Evolutionary conservation across 805 yeast species (phyloP).

Genomic region (Ogataea ganodermae): DNA sequence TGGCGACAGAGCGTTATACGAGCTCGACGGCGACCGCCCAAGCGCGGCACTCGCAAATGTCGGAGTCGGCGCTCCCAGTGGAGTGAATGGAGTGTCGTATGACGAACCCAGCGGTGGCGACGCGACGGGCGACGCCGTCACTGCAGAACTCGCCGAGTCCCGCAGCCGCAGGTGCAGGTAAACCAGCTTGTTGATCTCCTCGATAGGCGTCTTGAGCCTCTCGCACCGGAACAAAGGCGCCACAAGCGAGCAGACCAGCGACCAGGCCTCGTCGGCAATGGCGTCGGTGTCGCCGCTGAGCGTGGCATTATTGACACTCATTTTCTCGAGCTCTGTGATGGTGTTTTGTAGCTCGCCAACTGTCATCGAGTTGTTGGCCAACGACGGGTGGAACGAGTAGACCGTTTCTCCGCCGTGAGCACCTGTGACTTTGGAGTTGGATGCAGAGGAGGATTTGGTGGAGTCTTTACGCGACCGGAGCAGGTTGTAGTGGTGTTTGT

Average conservation of each 20-base stretch:
- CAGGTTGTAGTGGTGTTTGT: conserved; percentile 33
- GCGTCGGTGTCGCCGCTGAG: conserved; percentile 39
- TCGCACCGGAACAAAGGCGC: conserved; percentile 53
- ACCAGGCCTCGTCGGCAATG: conserved; percentile 53
- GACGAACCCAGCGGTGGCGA: conserved; percentile 10
- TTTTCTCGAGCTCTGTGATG: conserved; percentile 32
- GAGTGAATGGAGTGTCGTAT: conserved; percentile 19
- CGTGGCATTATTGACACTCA: conserved; percentile 30
- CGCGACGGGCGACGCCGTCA: conserved; percentile 12
- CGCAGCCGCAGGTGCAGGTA: conserved; percentile 34
- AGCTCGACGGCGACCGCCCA: conserved; percentile 22
- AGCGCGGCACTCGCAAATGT: conserved; percentile 18
- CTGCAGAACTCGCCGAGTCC: conserved; percentile 3
- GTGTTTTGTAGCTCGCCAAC: conserved; percentile 34
- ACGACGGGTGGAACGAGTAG: conserved; percentile 39
- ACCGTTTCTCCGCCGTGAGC: conserved; percentile 37
- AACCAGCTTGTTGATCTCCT: conserved; percentile 55
- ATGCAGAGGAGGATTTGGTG: conserved; percentile 39
- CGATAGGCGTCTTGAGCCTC: conserved; percentile 52
- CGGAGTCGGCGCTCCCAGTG: conserved; percentile 28
- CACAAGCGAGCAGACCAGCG: conserved; percentile 42
- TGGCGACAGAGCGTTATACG: conserved; percentile 22
- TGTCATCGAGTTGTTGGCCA: conserved; percentile 27
- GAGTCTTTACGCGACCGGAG: conserved; percentile 35
- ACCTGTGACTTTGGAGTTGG: conserved; percentile 37